Conservation (phyloP, 805 yeast species). For the Starmerella cellae region DNA sequence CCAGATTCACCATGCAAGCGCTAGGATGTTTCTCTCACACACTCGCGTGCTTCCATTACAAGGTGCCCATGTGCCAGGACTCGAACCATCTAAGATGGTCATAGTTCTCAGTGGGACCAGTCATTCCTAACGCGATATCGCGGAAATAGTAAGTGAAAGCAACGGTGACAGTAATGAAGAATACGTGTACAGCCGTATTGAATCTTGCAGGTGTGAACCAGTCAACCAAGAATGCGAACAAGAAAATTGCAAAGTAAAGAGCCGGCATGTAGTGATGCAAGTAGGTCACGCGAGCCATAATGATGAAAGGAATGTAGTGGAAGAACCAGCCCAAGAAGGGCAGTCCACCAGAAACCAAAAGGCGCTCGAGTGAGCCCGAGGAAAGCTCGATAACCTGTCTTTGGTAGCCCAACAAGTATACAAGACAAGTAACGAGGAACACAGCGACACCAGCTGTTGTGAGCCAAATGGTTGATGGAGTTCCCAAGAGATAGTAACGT, state of each 20-base stretch:
- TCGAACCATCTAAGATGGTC: conserved; percentile 39
- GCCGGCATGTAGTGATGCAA: conserved; percentile 96
- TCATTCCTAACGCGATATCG: conserved; percentile 75
- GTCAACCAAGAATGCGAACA: conserved; percentile 51
- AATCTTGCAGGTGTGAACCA: conserved; percentile 25
- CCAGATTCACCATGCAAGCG: too few species aligned
- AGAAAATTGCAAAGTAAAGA: conserved; percentile 78
- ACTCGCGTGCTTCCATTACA: too few species aligned
- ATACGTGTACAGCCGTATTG: conserved; percentile 31
- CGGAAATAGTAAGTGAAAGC: conserved; percentile 48
- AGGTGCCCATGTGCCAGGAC: conserved; percentile 20
- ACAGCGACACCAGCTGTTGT: conserved; percentile 32
- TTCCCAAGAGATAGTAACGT: conserved; percentile 56
- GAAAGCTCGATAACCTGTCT: conserved; percentile 39
- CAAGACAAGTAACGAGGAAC: conserved; percentile 30
- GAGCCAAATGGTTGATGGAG: conserved; percentile 52
- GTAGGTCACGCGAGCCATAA: conserved; percentile 94
- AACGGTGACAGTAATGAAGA: conserved; percentile 39
- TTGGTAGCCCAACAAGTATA: conserved; percentile 46
- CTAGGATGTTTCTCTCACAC: too few species aligned
- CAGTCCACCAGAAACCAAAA: conserved; percentile 54
- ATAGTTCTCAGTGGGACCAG: conserved; percentile 38
- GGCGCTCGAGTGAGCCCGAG: conserved; percentile 31
- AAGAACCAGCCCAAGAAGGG: conserved; percentile 86
- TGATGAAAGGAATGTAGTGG: conserved; percentile 75